A percentile compares a stretch with the other conserved stretches of the same genome.
phyloP scores from a whole-genome alignment of 345 rosid species.

The Punica granatum region DNA sequence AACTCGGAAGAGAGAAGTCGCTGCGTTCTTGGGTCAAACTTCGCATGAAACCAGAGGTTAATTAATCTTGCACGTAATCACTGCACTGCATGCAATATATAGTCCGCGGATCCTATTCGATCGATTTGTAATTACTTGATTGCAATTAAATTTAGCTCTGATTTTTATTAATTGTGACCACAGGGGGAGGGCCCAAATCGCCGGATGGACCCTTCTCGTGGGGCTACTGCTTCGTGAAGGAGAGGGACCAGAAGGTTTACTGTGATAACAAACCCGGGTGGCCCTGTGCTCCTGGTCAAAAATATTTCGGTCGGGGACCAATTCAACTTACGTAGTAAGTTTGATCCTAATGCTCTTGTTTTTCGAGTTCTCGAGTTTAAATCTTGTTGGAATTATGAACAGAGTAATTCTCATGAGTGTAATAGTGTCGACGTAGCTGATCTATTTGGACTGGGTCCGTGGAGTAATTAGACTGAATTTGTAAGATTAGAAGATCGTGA shows the following conservation, averaged over 20 bases:
- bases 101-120: too few relatives aligned
- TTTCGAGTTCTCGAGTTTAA: too few relatives aligned
- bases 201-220: constrained; percentile 28
- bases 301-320: constrained; percentile 31
- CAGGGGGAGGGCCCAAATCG: constrained; percentile 22
- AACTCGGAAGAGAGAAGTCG: constrained; percentile 43
- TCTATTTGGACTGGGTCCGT: too few relatives aligned
- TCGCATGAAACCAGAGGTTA: constrained; percentile 66
- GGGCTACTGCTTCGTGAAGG: constrained; percentile 25
- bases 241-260: constrained; percentile 15
- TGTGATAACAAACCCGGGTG: constrained; percentile 14
- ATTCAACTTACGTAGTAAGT: constrained; percentile 28
- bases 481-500: too few relatives aligned
- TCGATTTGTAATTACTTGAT: too few relatives aligned
- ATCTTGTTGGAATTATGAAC: too few relatives aligned
- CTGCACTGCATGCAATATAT: neutral
- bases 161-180: neutral
- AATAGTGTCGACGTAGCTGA: too few relatives aligned
- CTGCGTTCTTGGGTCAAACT: constrained; percentile 64
- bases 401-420: too few relatives aligned
- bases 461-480: too few relatives aligned
- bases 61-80: too few relatives aligned
- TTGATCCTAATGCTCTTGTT: neutral
- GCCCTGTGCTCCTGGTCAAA: constrained; percentile 23
- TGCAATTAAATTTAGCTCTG: too few relatives aligned